Base-by-base conservation (phyloP, 441 rosid genomes). In the Flueggea neowawraea region DNA sequence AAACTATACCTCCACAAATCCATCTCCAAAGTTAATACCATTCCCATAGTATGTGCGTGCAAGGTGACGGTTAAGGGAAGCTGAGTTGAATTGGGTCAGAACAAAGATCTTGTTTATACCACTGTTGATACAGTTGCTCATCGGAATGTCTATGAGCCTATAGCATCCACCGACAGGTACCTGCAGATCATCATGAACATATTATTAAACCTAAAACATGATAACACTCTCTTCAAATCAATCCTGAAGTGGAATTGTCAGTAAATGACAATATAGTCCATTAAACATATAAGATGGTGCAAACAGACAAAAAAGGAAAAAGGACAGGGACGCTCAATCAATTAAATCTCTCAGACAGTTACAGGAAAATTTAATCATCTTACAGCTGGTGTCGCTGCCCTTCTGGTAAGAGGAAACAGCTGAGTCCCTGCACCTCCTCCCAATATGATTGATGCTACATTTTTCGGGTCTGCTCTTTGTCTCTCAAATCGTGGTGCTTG, bases 101-200 rank as follows among this genome's bases (percentile, higher is more conserved):
- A 95, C 95, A 17, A 88, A 95, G 10, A 91, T 88, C 84, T 95
- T 95, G 90, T 89, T 86, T 63, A 91, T 84, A 71, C 92, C 86
- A 68, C 97, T 86, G 79, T 95, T 95, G 65, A 91, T 85, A 77
- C 96, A 86, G 69, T 91, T 95, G 79, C 97, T 95, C 97, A 95
- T 91, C 5, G 99, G 98, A 22, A 95, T 84, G 69, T 95, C 98
- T 31, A 95, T 91, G 28, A 95, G 86, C 76, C 81, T 84, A 60
- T 86, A 91, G 77, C 97, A 89, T 62, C 97, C 99, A 55, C 95
- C 97, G 39, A 95, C 84, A 0, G 97, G 91, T 58, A 95, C 97
- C 99, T 95, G 70, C 59, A 82, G 45, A 74, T 67, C 48, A 28
- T 39, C 45, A 62, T 28, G 9, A 56, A 52, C 13, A 31, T 53